Base-by-base conservation (phyloP, 305 asterid species). In the Salvia sclarea region DNA sequence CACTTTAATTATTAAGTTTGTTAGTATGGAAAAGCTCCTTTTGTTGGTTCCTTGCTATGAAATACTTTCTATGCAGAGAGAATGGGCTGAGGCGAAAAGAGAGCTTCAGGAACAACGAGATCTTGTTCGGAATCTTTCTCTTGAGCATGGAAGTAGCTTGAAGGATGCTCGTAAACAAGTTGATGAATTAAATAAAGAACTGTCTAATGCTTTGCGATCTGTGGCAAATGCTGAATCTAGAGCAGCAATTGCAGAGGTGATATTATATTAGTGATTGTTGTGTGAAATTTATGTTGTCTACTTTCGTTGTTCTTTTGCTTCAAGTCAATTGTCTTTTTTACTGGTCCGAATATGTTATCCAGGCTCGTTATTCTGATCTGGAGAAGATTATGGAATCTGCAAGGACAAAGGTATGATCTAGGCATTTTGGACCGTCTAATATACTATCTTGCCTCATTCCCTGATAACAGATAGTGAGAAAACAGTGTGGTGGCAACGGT, bases 41-140 rank as follows among this genome's bases (percentile, higher is more conserved):
- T 79, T 52, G 43, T 43, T 75, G 35, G 44, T 70, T 8, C 41
- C 50, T 11, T 52, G 68, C 56, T n/a, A 28, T 18, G 6, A 68
- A 28, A 16, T 69, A 52, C 49, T 66, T 61, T 66, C 49, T 40
- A 44, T 71, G 85, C 81, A 91, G 96, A 86, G 83, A 80, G 99
- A 94, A 74, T 89, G 98, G 99, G 94, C 97, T 60, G 98, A 89
- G 76, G 95, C 89, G 47, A 94, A 89, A 81, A 81, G 77, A 65
- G 96, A 91, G 83, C 91, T 91, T 64, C 92, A 86, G 71, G 92
- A 83, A 75, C 95, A 91, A 81, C 95, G 95, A 6, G 91, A 84
- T 74, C 81, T 70, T 71, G 85, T 81, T 68, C 94, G 96, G 14
- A 87, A 74, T 56, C 84, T 91, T 68, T 79, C 84, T 69, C 77